Evolutionary conservation across 768 basidiomycete genomes (phyloP), one percentile per base, ranked within the genome.

Genomic region (Trametes coccinea): DNA sequence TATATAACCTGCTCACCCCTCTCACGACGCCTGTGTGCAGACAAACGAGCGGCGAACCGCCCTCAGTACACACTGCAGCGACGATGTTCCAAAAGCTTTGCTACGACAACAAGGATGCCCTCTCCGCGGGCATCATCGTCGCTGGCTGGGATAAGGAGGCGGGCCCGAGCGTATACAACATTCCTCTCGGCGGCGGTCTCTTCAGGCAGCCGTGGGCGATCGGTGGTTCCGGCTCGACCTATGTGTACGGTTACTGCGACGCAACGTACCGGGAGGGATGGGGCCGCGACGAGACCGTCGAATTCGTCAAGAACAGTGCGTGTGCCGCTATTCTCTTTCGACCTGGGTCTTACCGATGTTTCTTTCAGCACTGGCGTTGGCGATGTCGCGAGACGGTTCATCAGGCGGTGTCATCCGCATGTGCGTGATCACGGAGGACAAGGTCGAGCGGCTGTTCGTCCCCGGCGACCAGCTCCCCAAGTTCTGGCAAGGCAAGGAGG

Each of bases 151-250:
- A 99, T 76, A 88, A 87, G 70, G 88, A 93, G 65, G 78, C 75
- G 40, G 96, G 97, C 16, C 92, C 95, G 1, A 91, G 90, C 62
- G 95, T 98, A 29, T 98, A 95, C 77, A 98, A 95, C 73, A 93
- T 99, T 63, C 96, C 97, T 14, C 81, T 99, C 13, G 97, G 97
- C 27, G 97, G 97, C 55, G 97, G 97, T 30, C 78, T 96, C 48
- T 98, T 99, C 85, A 86, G 92, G 62, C 95, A 96, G 68, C 95
- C 96, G 6, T 99, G 97, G 97, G 93, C 96, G 50, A 98, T 99
- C 65, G 97, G 95, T 74, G 95, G 94, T 29, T 96, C 94, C 53
- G 97, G 97, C 7, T 97, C 95, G 40, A 94, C 95, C 7, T 99
- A 98, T 72, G 94, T 98, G 10, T 99, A 98, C 71, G 97, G 96